Evolutionary conservation across 352 stramenopile genomes (phyloP), one percentile per base, ranked within the genome.

Genomic region (Pythium sp.): DNA sequence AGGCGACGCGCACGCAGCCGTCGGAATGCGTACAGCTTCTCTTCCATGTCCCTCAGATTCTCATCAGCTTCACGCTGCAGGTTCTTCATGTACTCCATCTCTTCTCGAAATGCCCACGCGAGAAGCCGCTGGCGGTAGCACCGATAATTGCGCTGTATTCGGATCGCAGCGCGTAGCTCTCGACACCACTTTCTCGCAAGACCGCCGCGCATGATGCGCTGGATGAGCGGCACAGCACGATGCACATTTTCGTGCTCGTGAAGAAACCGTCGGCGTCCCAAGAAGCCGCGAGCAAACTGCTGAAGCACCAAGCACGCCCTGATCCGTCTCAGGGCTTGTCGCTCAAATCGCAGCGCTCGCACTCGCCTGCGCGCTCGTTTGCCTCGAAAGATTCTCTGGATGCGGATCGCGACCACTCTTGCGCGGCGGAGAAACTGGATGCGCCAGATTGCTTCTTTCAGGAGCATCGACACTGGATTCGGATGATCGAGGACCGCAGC

Each of bases 311-410:
- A 56, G 7, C 72, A 79, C 1, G 76, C 79, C 1, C 36, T 47
- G 2, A 87, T 88, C 46, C 75, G 67, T 30, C 60, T 41, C 46
- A 86, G 57, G 6, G 85, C 81, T 7, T 72, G 70, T 9, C 68
- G 68, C 56, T 90, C 78, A 36, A 73, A 82, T 1, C 61, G 58
- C 11, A 93, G 60, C 8, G 66, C 54, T 4, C 68, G 74, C 5
- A 88, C 79, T 58, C 81, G 70, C 30, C 73, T 72, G 11, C 86
- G 77, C 11, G 82, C 79, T 15, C 71, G 82, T 30, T 91, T 93
- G 2, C 86, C 84, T 43, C 86, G 76, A 60, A 87, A 92, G 41
- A 92, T 86, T 1, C 77, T 64, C 54, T 93, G 84, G 32, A 93
- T 86, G 9, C 82, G 75, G 1, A 62, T 87, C 1, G 81, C 79